Conservation (phyloP, 441 rosid genomes). For the Macaranga tanarius region DNA sequence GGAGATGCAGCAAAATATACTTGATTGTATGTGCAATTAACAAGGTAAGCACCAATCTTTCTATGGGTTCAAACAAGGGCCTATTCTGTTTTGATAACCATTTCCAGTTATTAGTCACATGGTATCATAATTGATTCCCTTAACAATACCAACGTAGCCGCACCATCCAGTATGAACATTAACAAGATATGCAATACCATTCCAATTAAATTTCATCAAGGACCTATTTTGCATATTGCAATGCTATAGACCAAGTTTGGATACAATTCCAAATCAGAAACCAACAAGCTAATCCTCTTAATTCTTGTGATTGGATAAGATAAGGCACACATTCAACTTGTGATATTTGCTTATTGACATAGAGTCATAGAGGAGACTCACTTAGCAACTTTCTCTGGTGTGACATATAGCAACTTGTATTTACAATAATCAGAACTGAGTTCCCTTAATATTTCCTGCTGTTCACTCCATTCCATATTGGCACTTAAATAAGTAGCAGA, state of each 20-base stretch:
- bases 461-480: constrained; percentile 93
- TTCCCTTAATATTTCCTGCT: constrained; percentile 88
- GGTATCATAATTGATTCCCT: not conserved
- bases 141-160: not conserved
- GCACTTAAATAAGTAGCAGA: constrained; percentile 92
- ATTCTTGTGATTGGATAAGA: not conserved
- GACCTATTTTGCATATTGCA: not conserved
- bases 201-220: not conserved
- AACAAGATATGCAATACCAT: not conserved
- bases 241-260: not conserved
- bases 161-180: not conserved
- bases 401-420: constrained; percentile 86
- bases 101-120: not conserved
- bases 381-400: constrained; percentile 99
- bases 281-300: not conserved
- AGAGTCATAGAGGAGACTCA: constrained; percentile 39
- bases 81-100: not conserved
- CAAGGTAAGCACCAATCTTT: not conserved
- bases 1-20: not conserved
- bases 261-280: constrained; percentile 10
- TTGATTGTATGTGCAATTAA: not conserved
- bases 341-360: not conserved
- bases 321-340: not conserved
- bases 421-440: constrained; percentile 74
- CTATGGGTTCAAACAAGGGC: not conserved